A percentile compares a stretch with the other conserved stretches of the same genome.
Evolutionary conservation across 345 rosid species (phyloP).

Genomic region (Rhodomyrtus tomentosa): DNA sequence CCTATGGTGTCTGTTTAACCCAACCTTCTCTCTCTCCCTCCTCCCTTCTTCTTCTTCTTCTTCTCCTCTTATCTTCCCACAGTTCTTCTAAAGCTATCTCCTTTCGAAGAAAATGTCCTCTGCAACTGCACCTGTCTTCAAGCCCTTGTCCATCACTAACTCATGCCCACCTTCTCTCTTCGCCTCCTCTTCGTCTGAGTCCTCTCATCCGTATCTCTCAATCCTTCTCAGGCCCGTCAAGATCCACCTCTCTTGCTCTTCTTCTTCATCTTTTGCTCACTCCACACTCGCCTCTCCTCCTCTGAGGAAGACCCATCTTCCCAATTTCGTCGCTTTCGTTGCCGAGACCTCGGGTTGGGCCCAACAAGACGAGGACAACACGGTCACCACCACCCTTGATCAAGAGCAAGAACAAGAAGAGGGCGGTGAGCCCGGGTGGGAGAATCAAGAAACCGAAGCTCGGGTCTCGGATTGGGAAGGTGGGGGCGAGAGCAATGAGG

Average conservation of each 20-base stretch:
- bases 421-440: neutral
- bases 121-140: conserved; percentile 26
- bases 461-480: conserved; percentile 14
- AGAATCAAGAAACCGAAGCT: conserved; percentile 15
- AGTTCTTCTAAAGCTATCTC: neutral
- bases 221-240: conserved; percentile 6
- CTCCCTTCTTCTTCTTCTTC: conserved; percentile 13
- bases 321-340: conserved; percentile 33
- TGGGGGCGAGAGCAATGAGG: conserved; percentile 14
- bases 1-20: neutral
- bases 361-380: conserved; percentile 31
- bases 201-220: conserved; percentile 20
- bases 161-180: conserved; percentile 29
- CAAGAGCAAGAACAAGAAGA: neutral
- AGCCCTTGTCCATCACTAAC: conserved; percentile 48
- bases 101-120: conserved; percentile 23
- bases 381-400: conserved; percentile 11
- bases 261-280: conserved; percentile 2
- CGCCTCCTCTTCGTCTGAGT: conserved; percentile 25
- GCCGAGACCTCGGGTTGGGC: conserved; percentile 51
- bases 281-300: conserved; percentile 3
- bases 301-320: conserved; percentile 27
- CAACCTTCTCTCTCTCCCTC: neutral
- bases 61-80: neutral
- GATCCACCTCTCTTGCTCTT: conserved; percentile 15